Conservation (phyloP, 345 rosid species). For the Eucalyptus erythrocorys region DNA sequence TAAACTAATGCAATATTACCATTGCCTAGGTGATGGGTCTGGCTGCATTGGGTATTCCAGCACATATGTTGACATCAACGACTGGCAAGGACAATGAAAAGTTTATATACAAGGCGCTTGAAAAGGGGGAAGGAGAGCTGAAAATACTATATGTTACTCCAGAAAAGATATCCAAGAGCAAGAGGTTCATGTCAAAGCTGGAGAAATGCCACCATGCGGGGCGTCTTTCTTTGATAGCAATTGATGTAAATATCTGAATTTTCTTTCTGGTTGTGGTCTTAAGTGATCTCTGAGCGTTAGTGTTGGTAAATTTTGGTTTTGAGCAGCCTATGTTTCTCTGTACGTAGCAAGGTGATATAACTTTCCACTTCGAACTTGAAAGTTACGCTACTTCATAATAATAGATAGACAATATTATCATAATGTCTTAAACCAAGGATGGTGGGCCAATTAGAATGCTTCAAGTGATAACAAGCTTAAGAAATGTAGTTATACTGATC, state of each 20-base stretch:
- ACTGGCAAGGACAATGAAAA: slow-evolving; percentile 87
- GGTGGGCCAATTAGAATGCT: not conserved
- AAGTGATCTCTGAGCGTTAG: not conserved
- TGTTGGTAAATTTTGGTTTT: not conserved
- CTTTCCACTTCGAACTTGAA: not conserved
- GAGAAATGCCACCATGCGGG: slow-evolving; percentile 77
- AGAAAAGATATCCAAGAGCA: slow-evolving; percentile 94
- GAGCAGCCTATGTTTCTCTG: not conserved
- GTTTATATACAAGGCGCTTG: slow-evolving; percentile 81
- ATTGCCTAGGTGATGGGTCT: slow-evolving; percentile 78
- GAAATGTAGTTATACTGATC: not conserved
- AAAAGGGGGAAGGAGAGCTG: slow-evolving; percentile 77
- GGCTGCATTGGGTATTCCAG: slow-evolving; percentile 76
- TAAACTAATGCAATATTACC: not conserved
- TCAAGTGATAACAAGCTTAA: not conserved
- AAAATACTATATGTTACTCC: slow-evolving; percentile 90
- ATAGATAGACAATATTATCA: not conserved
- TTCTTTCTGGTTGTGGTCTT: not conserved
- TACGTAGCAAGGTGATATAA: not conserved
- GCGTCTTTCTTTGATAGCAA: slow-evolving; percentile 67
- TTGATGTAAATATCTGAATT: slow-evolving; percentile 50
- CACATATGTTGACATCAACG: slow-evolving; percentile 75
- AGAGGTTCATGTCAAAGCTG: slow-evolving; percentile 97
- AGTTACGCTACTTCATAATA: not conserved
- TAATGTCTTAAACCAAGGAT: not conserved